phyloP scores from a whole-genome alignment of 495 filamentous ascomycete genomes.

The Niebla homalea region DNA sequence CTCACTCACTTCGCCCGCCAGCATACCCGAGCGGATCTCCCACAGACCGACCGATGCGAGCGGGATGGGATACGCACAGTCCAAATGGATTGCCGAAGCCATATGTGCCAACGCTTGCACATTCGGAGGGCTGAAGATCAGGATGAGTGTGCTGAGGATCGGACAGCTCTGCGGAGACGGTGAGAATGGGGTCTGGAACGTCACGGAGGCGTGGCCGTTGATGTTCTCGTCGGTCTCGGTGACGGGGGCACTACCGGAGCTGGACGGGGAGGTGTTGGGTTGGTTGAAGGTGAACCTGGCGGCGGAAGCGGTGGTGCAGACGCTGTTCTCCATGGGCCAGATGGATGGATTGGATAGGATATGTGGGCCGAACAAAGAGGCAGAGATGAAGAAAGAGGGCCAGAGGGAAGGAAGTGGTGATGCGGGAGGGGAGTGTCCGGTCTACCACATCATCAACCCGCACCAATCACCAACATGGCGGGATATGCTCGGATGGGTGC shows the following conservation, averaged over 20 bases:
- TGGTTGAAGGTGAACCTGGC: constrained; percentile 49
- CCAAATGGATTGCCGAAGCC: constrained; percentile 51
- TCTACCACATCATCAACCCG: constrained; percentile 40
- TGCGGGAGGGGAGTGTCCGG: constrained; percentile 3
- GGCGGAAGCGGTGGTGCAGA: constrained; percentile 33
- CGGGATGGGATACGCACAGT: constrained; percentile 44
- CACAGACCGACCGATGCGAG: constrained; percentile 26
- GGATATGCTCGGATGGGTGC: constrained; percentile 31
- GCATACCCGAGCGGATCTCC: constrained; percentile 37
- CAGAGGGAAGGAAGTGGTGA: neutral
- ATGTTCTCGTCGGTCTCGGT: constrained; percentile 37
- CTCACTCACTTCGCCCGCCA: constrained; percentile 14
- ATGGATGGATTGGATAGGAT: neutral
- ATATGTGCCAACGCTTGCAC: constrained; percentile 25
- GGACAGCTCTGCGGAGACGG: constrained; percentile 48
- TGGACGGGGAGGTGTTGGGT: constrained; percentile 32
- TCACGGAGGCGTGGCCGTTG: constrained; percentile 48
- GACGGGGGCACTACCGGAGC: constrained; percentile 36
- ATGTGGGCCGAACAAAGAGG: neutral
- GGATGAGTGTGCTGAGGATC: constrained; percentile 35
- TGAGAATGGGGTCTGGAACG: constrained; percentile 44
- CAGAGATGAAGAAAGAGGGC: neutral
- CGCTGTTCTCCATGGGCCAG: constrained; percentile 10
- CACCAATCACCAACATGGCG: constrained; percentile 29
- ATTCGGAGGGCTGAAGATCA: constrained; percentile 12